phyloP scores from a whole-genome alignment of 169 alveolate species.

The Cryptosporidium sp. region DNA sequence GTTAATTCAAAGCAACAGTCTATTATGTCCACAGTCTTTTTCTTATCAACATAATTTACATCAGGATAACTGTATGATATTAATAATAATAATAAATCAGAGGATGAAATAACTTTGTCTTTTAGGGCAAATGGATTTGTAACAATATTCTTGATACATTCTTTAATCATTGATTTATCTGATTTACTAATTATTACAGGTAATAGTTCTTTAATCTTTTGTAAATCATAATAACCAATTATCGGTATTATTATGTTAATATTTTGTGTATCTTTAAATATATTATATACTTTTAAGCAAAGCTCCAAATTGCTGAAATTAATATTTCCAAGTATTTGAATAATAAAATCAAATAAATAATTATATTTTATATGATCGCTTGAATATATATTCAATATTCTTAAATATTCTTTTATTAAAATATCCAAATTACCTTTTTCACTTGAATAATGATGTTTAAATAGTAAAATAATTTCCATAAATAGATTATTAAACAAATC shows the following conservation, averaged over 20 bases:
- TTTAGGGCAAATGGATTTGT: slow-evolving; percentile 15
- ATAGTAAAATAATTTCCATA: slow-evolving; percentile 10
- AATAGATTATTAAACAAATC: slow-evolving; percentile 21
- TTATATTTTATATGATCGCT: slow-evolving; percentile 9
- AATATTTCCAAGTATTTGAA: neutral
- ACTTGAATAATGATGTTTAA: slow-evolving; percentile 24
- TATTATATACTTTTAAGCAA: slow-evolving; percentile 19
- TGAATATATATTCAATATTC: slow-evolving; percentile 27
- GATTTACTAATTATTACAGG: slow-evolving; percentile 38
- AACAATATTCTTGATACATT: slow-evolving; percentile 25
- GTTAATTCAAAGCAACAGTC: slow-evolving; percentile 73
- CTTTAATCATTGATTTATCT: slow-evolving; percentile 44
- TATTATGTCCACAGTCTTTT: slow-evolving; percentile 38
- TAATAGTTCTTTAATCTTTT: slow-evolving; percentile 32
- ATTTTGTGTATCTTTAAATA: slow-evolving; percentile 26
- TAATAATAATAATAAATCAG: slow-evolving; percentile 28
- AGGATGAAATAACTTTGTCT: slow-evolving; percentile 25
- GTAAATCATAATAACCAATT: slow-evolving; percentile 48
- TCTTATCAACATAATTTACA: slow-evolving; percentile 33
- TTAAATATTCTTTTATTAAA: slow-evolving; percentile 32
- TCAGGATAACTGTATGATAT: slow-evolving; percentile 68
- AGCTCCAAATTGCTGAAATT: slow-evolving; percentile 8
- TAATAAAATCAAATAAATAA: slow-evolving; percentile 21
- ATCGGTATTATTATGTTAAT: slow-evolving; percentile 24
- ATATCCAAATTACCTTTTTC: slow-evolving; percentile 17